Evolutionary conservation across 495 filamentous ascomycete genomes (phyloP), one percentile per base, ranked within the genome.

Genomic region (Penicillium chermesinum): DNA sequence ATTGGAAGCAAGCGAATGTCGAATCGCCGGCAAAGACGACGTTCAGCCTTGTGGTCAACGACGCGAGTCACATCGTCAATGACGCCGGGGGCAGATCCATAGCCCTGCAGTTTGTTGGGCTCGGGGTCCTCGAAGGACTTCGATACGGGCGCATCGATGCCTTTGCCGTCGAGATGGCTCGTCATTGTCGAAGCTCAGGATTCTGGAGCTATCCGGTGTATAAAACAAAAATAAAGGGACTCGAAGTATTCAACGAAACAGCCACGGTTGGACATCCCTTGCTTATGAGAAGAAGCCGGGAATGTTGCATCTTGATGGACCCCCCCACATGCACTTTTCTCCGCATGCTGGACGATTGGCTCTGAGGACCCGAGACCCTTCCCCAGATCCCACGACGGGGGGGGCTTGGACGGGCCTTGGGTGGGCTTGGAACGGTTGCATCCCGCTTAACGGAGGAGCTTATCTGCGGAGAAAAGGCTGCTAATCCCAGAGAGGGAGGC

Each of bases 1-100:
- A 84, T 73, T 0, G 82, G 82, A n/a, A 86, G 60, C 33, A 86
- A 59, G 18, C 81, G 73, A 41, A 81, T 48, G 57, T 86, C 82
- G 47, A 84, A 84, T 44, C 77, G 78, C 7, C 55, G 77, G 48
- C 80, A 83, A 18, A 85, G 67, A n/a, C 75, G 74, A 38, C 72
- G 74, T 55, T 86, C 82, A 13, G 82, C 80, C 44, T 71, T 60
- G 41, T 70, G 67, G 46, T 74, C 69, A 2, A 71, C 57, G 7
- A 69, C 64, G 2, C 56, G 58, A 7, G 63, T 64, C 38, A 70
- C 59, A 44, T 74, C 67, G 30, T 67, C 65, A 7, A 68, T 36
- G 2, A 65, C 48, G 0, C 59, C 59, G 0, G 65, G 59, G 0
- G 56, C 63, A 7, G 68, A 64, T 13, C 52, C 55, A 55, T 62